Evolutionary conservation across 2,329 filamentous ascomycete species (phyloP).

Genomic region (Conoideocrella luteorostrata): DNA sequence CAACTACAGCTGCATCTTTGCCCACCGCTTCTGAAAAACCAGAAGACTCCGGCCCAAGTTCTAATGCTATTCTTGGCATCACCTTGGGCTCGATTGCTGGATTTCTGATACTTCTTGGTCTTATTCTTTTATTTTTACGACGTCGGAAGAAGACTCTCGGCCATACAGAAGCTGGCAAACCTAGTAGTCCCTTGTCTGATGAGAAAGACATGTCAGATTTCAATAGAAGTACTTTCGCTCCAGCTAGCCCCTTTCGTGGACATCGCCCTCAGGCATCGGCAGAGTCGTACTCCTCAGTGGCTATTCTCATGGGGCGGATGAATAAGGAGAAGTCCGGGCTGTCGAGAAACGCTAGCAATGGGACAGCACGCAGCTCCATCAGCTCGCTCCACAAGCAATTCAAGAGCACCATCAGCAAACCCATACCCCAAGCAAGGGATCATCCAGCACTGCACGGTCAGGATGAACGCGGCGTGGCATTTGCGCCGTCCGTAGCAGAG

Average conservation of each 20-base stretch:
- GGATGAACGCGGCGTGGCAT: slow-evolving; percentile 37
- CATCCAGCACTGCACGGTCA: slow-evolving; percentile 27
- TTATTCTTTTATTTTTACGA: slow-evolving; percentile 57
- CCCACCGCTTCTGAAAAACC: not conserved
- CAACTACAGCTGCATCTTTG: slow-evolving; percentile 16
- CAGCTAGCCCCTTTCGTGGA: slow-evolving; percentile 36
- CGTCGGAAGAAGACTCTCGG: slow-evolving; percentile 47
- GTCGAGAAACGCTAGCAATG: slow-evolving; percentile 50
- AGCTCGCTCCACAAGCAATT: slow-evolving; percentile 56
- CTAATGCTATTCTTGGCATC: slow-evolving; percentile 65
- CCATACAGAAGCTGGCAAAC: slow-evolving; percentile 38
- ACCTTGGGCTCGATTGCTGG: slow-evolving; percentile 78
- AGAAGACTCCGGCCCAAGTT: slow-evolving; percentile 23
- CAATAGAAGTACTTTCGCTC: slow-evolving; percentile 34
- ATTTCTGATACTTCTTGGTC: slow-evolving; percentile 60
- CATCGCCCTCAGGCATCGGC: slow-evolving; percentile 48
- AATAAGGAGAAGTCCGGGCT: slow-evolving; percentile 38
- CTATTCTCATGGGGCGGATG: slow-evolving; percentile 59
- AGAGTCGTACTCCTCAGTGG: slow-evolving; percentile 56
- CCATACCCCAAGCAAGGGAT: slow-evolving; percentile 41
- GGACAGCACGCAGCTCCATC: slow-evolving; percentile 40
- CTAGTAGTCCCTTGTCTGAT: slow-evolving; percentile 38
- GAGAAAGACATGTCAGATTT: slow-evolving; percentile 53
- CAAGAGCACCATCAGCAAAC: slow-evolving; percentile 57
- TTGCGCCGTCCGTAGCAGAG: slow-evolving; percentile 25